A percentile compares a stretch with the other conserved stretches of the same genome.
Conservation (phyloP, 2,329 filamentous ascomycete species). For the Pestalotiopsis fici region DNA sequence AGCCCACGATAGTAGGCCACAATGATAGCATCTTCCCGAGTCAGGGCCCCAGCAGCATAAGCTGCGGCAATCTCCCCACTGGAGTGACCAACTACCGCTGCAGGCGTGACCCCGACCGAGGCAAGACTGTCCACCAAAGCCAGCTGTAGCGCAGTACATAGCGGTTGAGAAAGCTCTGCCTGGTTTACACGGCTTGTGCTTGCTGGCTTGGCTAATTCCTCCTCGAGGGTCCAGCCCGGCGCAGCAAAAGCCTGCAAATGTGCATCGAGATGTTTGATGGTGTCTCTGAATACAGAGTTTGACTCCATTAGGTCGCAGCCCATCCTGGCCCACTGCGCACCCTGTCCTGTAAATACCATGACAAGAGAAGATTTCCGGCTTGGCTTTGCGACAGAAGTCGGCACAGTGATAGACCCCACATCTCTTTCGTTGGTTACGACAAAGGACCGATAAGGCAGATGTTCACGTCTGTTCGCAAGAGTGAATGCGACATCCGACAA, state of each 20-base stretch:
- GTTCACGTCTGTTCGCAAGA: neutral
- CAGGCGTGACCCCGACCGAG: constrained; percentile 24
- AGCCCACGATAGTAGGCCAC: neutral
- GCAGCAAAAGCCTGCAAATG: constrained; percentile 20
- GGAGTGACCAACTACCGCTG: constrained; percentile 33
- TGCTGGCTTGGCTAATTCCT: neutral
- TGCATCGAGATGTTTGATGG: constrained; percentile 35
- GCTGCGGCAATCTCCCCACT: constrained; percentile 37
- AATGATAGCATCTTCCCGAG: neutral
- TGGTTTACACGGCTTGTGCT: neutral
- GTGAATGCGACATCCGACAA: neutral
- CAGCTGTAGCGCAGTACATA: constrained; percentile 42
- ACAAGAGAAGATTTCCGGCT: neutral
- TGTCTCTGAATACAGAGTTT: constrained; percentile 34
- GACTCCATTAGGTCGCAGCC: constrained; percentile 38
- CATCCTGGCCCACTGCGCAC: constrained; percentile 42
- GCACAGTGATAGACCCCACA: neutral
- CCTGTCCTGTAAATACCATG: constrained; percentile 41
- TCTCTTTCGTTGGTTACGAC: neutral
- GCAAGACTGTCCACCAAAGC: constrained; percentile 35
- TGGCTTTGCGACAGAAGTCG: neutral
- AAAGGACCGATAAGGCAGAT: neutral
- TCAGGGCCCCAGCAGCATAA: constrained; percentile 16
- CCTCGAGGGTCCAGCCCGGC: neutral
- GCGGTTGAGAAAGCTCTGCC: constrained; percentile 28